Percentiles rank a stretch among this genome's conserved stretches.
Evolutionary conservation across 2,329 filamentous ascomycete genomes (phyloP).

Genomic region (Setomelanomma holmii): DNA sequence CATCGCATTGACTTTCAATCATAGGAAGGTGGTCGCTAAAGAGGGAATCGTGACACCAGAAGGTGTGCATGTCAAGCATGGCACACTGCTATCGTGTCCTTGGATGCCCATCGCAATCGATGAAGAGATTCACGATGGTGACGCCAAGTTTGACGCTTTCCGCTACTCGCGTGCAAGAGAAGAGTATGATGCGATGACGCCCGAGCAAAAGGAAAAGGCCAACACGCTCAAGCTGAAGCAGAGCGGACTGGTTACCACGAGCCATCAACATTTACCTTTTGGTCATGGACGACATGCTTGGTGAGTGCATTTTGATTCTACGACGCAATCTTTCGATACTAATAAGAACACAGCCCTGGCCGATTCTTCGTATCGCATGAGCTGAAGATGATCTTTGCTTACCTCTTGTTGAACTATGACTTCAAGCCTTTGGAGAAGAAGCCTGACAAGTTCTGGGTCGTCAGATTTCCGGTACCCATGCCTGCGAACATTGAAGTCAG

Average conservation of each 20-base stretch:
- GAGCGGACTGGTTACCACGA: slow-evolving; percentile 62
- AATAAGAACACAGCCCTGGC: slow-evolving; percentile 36
- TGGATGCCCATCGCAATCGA: slow-evolving; percentile 28
- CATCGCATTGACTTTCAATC: slow-evolving; percentile 56
- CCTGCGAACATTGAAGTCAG: slow-evolving; percentile 11
- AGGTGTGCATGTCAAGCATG: slow-evolving; percentile 30
- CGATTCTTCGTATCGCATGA: slow-evolving; percentile 48
- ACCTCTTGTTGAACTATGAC: slow-evolving; percentile 49
- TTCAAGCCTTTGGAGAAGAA: slow-evolving; percentile 34
- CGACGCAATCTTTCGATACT: slow-evolving; percentile 2
- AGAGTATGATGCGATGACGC: slow-evolving; percentile 23
- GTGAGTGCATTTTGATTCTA: slow-evolving; percentile 37
- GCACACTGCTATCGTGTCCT: slow-evolving; percentile 25
- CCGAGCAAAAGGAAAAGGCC: slow-evolving; percentile 23
- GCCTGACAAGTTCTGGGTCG: slow-evolving; percentile 29
- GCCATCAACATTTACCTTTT: slow-evolving; percentile 60
- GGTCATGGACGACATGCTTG: slow-evolving; percentile 63
- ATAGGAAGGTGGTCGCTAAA: slow-evolving; percentile 61
- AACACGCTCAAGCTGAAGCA: slow-evolving; percentile 44
- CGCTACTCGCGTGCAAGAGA: slow-evolving; percentile 31
- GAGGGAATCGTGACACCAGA: slow-evolving; percentile 88
- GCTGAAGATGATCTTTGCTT: slow-evolving; percentile 47
- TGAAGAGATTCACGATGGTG: slow-evolving; percentile 17
- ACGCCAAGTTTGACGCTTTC: slow-evolving; percentile 31
- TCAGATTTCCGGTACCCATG: slow-evolving; percentile 13